phyloP scores from a whole-genome alignment of 306 rosid genomes.

The Vicia faba region DNA sequence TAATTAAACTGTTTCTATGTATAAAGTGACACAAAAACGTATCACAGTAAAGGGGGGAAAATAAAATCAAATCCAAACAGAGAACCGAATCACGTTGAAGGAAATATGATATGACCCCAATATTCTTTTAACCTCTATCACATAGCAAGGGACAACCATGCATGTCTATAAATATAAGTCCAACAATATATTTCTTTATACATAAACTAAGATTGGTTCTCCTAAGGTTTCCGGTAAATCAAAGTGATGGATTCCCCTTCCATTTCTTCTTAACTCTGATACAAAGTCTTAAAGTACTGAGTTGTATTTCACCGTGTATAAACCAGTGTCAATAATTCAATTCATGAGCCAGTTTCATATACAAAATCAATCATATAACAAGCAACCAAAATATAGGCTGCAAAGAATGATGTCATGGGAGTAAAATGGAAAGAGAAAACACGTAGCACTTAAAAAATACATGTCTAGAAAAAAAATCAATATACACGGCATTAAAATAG shows the following conservation, averaged over 20 bases:
- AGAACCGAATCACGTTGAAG: constrained; percentile 18
- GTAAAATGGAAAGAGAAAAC: constrained; percentile 14
- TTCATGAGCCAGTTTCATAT: constrained; percentile 31
- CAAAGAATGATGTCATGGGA: constrained; percentile 51
- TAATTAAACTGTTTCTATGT: neutral
- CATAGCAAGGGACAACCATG: constrained; percentile 26
- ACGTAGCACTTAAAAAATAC: constrained; percentile 30
- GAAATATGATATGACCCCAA: no score
- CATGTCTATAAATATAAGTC: constrained; percentile 38
- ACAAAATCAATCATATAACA: constrained; percentile 37
- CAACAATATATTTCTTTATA: neutral
- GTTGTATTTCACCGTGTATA: neutral
- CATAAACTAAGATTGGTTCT: neutral
- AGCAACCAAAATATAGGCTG: constrained; percentile 39
- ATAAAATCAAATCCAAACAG: constrained; percentile 21
- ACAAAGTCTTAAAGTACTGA: neutral
- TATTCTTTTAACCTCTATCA: constrained; percentile 21
- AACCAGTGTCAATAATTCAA: neutral
- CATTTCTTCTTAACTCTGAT: neutral
- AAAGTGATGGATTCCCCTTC: neutral
- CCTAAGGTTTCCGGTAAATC: neutral
- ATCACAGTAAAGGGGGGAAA: constrained; percentile 19
- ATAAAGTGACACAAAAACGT: neutral
- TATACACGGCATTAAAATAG: constrained; percentile 31
- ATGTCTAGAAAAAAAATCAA: constrained; percentile 33